Base-by-base conservation (phyloP, 2,329 filamentous ascomycete genomes). In the Exutisphaerella laricina region DNA sequence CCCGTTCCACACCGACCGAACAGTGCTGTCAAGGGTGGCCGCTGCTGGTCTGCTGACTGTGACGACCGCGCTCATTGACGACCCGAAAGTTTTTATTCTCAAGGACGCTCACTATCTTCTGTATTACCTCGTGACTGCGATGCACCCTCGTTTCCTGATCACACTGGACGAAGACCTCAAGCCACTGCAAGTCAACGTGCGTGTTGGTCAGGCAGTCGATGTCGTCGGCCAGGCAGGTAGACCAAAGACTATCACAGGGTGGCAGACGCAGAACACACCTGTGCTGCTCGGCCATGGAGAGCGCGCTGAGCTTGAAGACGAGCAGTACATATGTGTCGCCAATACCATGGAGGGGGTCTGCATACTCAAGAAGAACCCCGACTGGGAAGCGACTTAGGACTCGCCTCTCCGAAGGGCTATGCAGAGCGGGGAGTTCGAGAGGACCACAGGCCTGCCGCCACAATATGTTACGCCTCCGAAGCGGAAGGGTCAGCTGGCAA, bases 201-300 rank as follows among this genome's bases (percentile, higher is more conserved):
- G 92, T 22, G 90, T 98, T 32, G 92, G 92, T 66, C 94, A 98
- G 70, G 92, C 94, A 12, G 94, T 98, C 14, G 92, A 98, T 64
- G 89, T 98, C 30, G 92, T 98, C 29, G 94, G 92, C 39, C 92
- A 97, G 67, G 92, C 94, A 9, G 92, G 92, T 64, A 80, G 90
- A 50, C 92, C 92, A 55, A 97, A 98, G 82, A 98, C 92, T 2
- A 98, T 98, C 59, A 98, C 92, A 7, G 92, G 92, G 40, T 98
- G 92, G 92, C 92, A 98, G 70, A 98, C 92, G 54, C 92, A 98
- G 74, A 96, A 87, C 71, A 98, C 92, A n/a, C 92, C 92, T 1
- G 92, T 98, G 34, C 73, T 98, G 46, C 72, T 98, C 58, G 84
- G 87, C n/a, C 84, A 95, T 61, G 92, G 94, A 21, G 92, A 98